A percentile compares a stretch with the other conserved stretches of the same genome.
phyloP scores from a whole-genome alignment of 2,329 filamentous ascomycete species.

The Elsinoe batatas region DNA sequence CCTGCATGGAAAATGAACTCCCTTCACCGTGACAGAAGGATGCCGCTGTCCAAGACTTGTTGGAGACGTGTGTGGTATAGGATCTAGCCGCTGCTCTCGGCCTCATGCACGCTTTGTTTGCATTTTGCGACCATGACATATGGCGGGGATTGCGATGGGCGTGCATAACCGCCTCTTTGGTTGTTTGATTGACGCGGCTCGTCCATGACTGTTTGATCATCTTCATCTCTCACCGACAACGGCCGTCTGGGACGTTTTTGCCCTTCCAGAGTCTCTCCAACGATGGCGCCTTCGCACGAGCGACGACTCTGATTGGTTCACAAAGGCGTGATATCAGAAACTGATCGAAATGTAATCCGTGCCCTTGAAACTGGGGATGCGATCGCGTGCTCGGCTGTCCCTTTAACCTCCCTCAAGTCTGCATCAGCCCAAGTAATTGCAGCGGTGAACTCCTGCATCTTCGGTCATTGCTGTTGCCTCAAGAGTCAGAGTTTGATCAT shows the following conservation, averaged over 20 bases:
- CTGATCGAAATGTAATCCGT: neutral
- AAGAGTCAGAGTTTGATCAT: constrained; percentile 1
- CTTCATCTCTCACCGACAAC: constrained; percentile 9
- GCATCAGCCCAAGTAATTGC: neutral
- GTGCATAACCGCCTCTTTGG: neutral
- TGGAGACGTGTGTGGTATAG: no score
- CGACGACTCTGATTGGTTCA: neutral
- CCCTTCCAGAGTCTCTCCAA: neutral
- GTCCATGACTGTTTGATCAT: constrained; percentile 5
- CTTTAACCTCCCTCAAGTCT: neutral
- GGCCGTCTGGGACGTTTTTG: neutral
- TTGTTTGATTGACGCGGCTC: constrained; percentile 5
- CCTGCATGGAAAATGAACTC: neutral
- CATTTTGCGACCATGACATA: neutral
- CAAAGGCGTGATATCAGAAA: neutral
- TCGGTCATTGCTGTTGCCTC: neutral
- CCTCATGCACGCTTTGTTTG: no score
- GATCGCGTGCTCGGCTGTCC: constrained; percentile 6
- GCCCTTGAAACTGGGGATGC: constrained; percentile 1
- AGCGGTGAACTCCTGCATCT: constrained; percentile 7
- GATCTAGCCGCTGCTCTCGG: no score
- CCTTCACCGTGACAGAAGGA: neutral
- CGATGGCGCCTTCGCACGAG: constrained; percentile 4
- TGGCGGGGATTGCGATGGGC: neutral
- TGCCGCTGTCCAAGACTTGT: neutral